Percentiles rank a stretch among this genome's conserved stretches.
These are phyloP conservation scores for Pestalotiopsis sp. DNA, from an alignment of 2,329 filamentous ascomycete species.

Conservation along the genomic window DNA sequence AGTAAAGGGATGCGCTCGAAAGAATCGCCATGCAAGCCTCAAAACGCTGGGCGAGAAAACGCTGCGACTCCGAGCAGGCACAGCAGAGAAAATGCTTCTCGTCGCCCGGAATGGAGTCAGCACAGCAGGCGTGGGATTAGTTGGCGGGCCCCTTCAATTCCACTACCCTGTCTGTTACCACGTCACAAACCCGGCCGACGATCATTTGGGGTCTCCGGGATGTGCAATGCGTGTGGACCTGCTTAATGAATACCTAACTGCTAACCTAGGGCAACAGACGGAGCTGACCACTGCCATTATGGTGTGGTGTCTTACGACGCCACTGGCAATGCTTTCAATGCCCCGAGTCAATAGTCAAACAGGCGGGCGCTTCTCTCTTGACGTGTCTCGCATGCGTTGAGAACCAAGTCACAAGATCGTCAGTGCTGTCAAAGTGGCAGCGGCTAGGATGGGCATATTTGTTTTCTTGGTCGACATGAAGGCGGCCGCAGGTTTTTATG, in stretches of 20 bases:
- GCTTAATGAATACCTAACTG: background rate
- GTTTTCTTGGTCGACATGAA: background rate
- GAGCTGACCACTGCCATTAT: background rate
- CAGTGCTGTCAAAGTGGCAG: background rate
- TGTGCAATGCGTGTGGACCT: background rate
- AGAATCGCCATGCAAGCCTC: background rate
- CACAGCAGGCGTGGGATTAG: constrained; percentile 1
- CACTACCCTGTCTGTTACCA: constrained; percentile 4
- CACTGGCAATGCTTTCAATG: background rate
- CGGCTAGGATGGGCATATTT: background rate
- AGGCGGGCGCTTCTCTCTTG: background rate
- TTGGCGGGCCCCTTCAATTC: constrained; percentile 10
- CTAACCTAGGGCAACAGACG: background rate
- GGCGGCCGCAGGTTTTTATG: too few species aligned
- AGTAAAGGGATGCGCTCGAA: background rate
- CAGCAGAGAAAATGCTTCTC: background rate
- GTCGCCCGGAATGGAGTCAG: background rate
- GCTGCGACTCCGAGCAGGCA: background rate
- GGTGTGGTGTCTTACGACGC: background rate
- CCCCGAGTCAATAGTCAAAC: constrained; percentile 5
- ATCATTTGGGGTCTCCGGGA: constrained; percentile 8
- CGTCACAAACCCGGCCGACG: constrained; percentile 5
- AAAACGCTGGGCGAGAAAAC: background rate
- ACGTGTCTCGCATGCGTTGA: background rate
- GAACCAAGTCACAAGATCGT: constrained; percentile 1